Conservation (phyloP, 2,329 filamentous ascomycete species). For the Colletotrichum ledebouriae region DNA sequence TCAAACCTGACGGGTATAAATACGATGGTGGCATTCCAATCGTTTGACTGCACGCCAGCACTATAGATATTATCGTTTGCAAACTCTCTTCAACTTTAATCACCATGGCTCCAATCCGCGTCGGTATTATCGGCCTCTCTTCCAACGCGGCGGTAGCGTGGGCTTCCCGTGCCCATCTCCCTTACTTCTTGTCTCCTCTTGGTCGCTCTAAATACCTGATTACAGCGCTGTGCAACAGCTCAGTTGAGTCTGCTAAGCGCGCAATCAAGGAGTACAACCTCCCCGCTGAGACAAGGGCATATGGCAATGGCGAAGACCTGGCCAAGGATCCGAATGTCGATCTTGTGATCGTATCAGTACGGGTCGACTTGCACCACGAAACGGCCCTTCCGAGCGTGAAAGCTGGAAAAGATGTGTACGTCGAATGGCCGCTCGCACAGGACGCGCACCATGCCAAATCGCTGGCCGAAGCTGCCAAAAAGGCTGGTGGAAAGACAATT, state of each 20-base stretch:
- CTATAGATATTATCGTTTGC: too few species aligned
- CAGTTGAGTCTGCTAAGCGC: conserved; percentile 56
- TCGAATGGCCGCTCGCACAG: conserved; percentile 71
- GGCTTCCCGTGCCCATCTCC: conserved; percentile 69
- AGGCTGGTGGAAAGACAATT: conserved; percentile 49
- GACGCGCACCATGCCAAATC: conserved; percentile 56
- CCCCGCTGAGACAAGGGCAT: conserved; percentile 57
- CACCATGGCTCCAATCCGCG: conserved; percentile 56
- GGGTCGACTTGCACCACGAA: conserved; percentile 66
- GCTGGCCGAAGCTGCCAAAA: conserved; percentile 50
- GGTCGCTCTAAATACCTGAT: conserved; percentile 60
- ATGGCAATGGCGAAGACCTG: conserved; percentile 62
- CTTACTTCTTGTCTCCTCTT: conserved; percentile 66
- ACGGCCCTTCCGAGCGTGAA: conserved; percentile 61
- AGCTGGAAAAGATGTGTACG: conserved; percentile 66
- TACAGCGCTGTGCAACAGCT: conserved; percentile 66
- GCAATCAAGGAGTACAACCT: conserved; percentile 61
- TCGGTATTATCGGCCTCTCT: conserved; percentile 72
- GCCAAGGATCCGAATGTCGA: conserved; percentile 65
- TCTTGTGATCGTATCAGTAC: conserved; percentile 67
- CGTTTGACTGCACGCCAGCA: background rate
- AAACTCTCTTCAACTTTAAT: background rate
- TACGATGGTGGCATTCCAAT: background rate
- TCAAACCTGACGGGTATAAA: background rate
- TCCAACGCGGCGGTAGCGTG: conserved; percentile 65